Evolutionary conservation across 352 stramenopile species (phyloP).

Genomic region (Pythium volutum): DNA sequence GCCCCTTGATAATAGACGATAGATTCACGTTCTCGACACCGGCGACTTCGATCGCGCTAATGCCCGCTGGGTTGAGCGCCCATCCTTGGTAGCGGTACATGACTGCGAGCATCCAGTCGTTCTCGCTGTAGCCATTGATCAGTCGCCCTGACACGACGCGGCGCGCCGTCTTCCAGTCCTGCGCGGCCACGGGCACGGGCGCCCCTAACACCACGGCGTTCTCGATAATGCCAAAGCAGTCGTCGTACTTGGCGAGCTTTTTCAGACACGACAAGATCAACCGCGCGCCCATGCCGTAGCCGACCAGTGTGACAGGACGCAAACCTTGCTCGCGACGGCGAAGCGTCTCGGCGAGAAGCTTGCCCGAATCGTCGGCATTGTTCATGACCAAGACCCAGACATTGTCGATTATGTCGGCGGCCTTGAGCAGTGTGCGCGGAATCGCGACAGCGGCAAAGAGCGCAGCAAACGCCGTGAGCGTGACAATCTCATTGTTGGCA

Average conservation of each 20-base stretch:
- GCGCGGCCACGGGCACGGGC: conserved; percentile 46
- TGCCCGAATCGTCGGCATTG: conserved; percentile 62
- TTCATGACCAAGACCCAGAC: conserved; percentile 84
- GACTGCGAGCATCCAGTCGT: conserved; percentile 90
- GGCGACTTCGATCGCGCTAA: conserved; percentile 54
- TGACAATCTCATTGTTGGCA: conserved; percentile 69
- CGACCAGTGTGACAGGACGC: conserved; percentile 86
- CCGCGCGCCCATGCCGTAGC: conserved; percentile 87
- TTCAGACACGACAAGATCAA: conserved; percentile 90
- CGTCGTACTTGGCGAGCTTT: conserved; percentile 65
- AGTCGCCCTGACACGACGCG: conserved; percentile 79
- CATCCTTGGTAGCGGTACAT: conserved; percentile 90
- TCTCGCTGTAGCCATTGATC: conserved; percentile 89
- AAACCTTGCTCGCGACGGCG: conserved; percentile 65
- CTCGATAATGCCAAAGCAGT: conserved; percentile 80
- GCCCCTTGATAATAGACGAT: conserved; percentile 70
- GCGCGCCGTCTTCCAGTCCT: conserved; percentile 71
- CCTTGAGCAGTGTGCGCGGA: conserved; percentile 61
- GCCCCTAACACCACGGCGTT: conserved; percentile 87
- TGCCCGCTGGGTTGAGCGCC: conserved; percentile 75
- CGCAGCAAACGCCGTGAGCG: conserved; percentile 67
- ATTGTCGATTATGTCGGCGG: conserved; percentile 83
- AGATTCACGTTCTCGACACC: conserved; percentile 86
- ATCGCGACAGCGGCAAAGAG: conserved; percentile 76
- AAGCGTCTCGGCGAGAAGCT: conserved; percentile 69